Evolutionary conservation across 495 filamentous ascomycete species (phyloP).

Genomic region (Neurospora sp.): DNA sequence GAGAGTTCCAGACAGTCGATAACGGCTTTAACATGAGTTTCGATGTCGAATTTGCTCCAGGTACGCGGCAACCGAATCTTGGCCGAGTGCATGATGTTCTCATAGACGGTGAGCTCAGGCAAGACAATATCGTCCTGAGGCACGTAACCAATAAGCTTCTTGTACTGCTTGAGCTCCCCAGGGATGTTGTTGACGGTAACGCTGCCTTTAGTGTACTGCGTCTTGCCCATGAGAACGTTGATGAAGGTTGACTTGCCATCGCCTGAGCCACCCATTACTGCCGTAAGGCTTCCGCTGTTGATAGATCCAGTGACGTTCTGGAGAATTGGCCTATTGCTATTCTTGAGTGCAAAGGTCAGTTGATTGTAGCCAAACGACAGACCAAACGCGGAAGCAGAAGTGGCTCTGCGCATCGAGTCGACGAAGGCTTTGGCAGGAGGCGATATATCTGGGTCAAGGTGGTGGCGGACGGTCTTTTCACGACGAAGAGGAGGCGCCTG

Average conservation of each 20-base stretch:
- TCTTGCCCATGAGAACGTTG: constrained; percentile 43
- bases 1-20: constrained; percentile 35
- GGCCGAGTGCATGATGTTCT: constrained; percentile 46
- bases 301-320: constrained; percentile 42
- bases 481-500: background rate
- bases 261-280: constrained; percentile 41
- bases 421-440: constrained; percentile 37
- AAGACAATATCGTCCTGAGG: constrained; percentile 43
- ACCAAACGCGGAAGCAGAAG: constrained; percentile 38
- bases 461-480: constrained; percentile 11
- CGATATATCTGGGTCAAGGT: constrained; percentile 19
- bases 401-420: constrained; percentile 38
- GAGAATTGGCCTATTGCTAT: constrained; percentile 32
- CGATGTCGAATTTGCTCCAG: constrained; percentile 28
- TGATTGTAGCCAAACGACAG: constrained; percentile 39
- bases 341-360: constrained; percentile 35
- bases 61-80: constrained; percentile 34
- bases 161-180: constrained; percentile 36
- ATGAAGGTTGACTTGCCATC: constrained; percentile 43
- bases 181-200: constrained; percentile 39
- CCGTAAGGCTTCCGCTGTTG: constrained; percentile 37
- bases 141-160: constrained; percentile 47
- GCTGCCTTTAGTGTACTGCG: constrained; percentile 28
- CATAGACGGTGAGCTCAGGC: constrained; percentile 40
- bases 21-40: constrained; percentile 33